Evolutionary conservation across 108 stramenopile genomes (phyloP), one percentile per base, ranked within the genome.

Genomic region (Asterionellopsis glacialis): DNA sequence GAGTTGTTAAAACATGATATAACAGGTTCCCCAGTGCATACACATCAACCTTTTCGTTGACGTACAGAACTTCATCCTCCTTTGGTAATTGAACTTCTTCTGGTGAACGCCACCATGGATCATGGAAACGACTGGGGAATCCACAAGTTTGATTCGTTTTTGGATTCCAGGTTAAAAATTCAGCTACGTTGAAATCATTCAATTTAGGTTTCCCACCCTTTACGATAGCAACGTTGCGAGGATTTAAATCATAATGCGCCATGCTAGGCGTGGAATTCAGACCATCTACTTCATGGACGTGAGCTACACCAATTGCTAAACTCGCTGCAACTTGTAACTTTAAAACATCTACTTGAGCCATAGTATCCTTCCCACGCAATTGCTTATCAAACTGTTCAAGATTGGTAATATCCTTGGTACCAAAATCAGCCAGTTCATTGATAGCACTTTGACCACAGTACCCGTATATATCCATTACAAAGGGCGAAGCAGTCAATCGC

Each of bases 161-260:
- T 33, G 45, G 67, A 45, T 82, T 74, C 51, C 76, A 85, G 33
- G 60, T 74, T 21, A 85, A 55, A 67, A 93, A 90, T 49, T 90
- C 85, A 9, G 88, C 92, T 67, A 88, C 87, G 59, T 93, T 93
- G 57, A 90, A 93, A 63, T 93, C 92, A 49, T 89, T 93, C 28
- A 93, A 59, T 59, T 90, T 90, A 26, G 92, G 92, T 47, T 59
- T 79, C 11, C 86, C 88, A 1, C 74, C 79, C 25, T 57, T 41
- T 16, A 90, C 73, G 24, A 93, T 74, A 18, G 86, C 86, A 68
- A 93, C 76, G 60, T 93, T 93, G 1, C 84, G 69, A 14, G 88
- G 88, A 57, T 87, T 87, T 39, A 93, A 60, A 57, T 93, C 92
- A 67, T 93, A 93, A 59, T 93, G 88, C 11, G 82, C 88, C 70